Conservation (phyloP, 1,139 yeast genomes). For the Candida glucosophila region DNA sequence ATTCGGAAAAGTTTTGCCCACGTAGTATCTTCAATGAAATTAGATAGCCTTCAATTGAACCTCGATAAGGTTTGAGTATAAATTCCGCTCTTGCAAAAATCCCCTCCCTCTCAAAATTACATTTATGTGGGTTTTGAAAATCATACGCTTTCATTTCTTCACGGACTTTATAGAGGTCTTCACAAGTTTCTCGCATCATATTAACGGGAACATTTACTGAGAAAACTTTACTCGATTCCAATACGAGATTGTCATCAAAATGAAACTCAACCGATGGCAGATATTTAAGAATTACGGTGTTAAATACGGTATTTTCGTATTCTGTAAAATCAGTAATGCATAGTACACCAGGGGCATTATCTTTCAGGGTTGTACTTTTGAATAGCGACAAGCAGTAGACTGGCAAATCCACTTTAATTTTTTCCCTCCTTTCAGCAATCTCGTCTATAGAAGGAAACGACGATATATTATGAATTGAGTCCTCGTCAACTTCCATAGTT, state of each 20-base stretch:
- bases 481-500: too few species aligned
- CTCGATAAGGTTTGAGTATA: constrained; percentile 7
- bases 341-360: constrained; percentile 9
- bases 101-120: constrained; percentile 9
- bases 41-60: constrained; percentile 7
- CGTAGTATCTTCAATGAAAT: constrained; percentile 4
- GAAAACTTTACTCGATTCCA: constrained; percentile 5
- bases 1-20: constrained; percentile 2
- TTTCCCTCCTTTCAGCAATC: background rate
- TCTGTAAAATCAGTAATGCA: constrained; percentile 13
- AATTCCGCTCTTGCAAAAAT: constrained; percentile 8
- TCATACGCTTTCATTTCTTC: constrained; percentile 4
- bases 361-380: constrained; percentile 7
- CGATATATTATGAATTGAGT: too few species aligned
- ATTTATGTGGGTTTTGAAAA: constrained; percentile 5
- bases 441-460: too few species aligned
- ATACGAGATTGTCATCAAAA: constrained; percentile 1
- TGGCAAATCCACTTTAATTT: constrained; percentile 7
- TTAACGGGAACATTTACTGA: constrained; percentile 6
- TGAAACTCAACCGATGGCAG: constrained; percentile 2
- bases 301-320: constrained; percentile 7
- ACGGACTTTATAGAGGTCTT: constrained; percentile 4
- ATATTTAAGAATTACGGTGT: constrained; percentile 1
- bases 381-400: constrained; percentile 8
- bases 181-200: constrained; percentile 3